Evolutionary conservation across 225 moss, liverwort and hornwort species (phyloP).

Genomic region (Physcomitrium patens): DNA sequence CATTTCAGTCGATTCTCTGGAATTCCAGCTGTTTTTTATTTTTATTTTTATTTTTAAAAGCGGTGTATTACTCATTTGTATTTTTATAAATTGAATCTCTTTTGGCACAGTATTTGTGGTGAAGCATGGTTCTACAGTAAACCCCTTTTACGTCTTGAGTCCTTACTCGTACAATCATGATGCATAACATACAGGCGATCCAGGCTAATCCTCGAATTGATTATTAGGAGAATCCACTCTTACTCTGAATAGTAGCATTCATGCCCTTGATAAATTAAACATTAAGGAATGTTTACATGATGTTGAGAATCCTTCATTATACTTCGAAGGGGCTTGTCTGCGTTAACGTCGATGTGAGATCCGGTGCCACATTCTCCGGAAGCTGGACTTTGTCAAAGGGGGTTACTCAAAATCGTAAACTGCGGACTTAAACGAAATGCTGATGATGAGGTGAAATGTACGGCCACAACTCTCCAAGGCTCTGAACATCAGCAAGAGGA

Average conservation of each 20-base stretch:
- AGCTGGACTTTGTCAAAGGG: background rate
- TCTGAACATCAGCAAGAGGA: constrained; percentile 76
- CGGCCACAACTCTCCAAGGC: constrained; percentile 55
- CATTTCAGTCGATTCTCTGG: constrained; percentile 81
- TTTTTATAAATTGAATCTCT: background rate
- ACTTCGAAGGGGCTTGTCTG: background rate
- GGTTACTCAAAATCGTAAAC: background rate
- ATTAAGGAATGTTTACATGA: background rate
- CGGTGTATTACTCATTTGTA: constrained; percentile 26
- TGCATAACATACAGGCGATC: too few species aligned
- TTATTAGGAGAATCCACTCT: background rate
- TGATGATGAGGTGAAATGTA: background rate
- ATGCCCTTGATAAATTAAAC: background rate
- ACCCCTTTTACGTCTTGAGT: too few species aligned
- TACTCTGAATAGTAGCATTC: background rate
- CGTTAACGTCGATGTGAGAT: background rate
- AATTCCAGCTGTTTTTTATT: constrained; percentile 59
- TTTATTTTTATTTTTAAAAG: too few species aligned
- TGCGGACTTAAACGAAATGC: background rate
- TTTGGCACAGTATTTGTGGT: background rate
- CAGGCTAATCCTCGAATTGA: too few species aligned
- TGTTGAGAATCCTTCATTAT: background rate
- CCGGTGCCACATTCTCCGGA: background rate
- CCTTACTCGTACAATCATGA: background rate
- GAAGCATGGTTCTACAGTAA: background rate